Evolutionary conservation across 2,329 filamentous ascomycete species (phyloP).

Genomic region (Colletotrichum sp.): DNA sequence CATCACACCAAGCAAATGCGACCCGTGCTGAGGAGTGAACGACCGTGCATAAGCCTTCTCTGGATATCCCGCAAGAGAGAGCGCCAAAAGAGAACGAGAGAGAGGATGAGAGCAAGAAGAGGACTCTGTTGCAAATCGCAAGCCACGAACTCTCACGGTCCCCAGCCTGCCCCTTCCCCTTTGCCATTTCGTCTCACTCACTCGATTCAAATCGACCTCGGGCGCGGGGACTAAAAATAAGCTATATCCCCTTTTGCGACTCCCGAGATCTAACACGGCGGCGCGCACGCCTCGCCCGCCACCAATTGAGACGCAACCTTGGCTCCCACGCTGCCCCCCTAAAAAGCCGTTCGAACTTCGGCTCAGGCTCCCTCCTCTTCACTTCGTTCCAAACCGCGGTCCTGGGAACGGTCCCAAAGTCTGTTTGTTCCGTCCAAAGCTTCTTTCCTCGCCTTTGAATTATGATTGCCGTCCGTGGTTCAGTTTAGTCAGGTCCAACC

Average conservation of each 20-base stretch:
- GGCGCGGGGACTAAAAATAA: not conserved
- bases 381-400: not conserved
- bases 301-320: not conserved
- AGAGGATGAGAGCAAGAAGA: not conserved
- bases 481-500: not conserved
- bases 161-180: not conserved
- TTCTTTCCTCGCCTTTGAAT: not conserved
- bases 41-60: not conserved
- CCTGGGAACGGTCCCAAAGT: not conserved
- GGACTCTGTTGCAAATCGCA: not conserved
- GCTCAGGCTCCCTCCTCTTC: not conserved
- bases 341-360: not conserved
- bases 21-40: not conserved
- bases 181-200: not conserved
- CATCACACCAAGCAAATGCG: not conserved
- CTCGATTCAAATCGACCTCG: not conserved
- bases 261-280: not conserved
- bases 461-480: not conserved
- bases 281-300: not conserved
- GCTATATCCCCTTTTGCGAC: not conserved
- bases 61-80: not conserved
- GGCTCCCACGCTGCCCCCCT: not conserved
- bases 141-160: not conserved
- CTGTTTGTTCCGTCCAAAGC: not conserved
- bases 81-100: not conserved